Conservation (phyloP, 176 grass and related monocot species). For the Aegilops bicornis region DNA sequence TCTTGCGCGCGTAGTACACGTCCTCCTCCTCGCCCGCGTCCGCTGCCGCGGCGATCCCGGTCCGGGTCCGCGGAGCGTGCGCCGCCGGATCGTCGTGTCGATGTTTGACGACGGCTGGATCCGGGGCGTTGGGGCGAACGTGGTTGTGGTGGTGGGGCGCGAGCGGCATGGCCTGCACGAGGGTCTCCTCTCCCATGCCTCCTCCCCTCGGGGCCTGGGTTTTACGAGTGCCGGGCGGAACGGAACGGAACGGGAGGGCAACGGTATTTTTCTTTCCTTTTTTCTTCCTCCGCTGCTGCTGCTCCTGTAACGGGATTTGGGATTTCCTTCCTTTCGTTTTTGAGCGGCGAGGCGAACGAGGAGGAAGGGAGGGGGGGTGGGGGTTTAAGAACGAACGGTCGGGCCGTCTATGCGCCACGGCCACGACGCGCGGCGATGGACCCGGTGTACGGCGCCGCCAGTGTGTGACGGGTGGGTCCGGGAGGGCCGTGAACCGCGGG, state of each 20-base stretch:
- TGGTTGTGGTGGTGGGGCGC: slow-evolving; percentile 35
- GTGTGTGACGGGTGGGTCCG: not conserved
- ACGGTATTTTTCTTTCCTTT: slow-evolving; percentile 7
- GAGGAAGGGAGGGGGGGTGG: not conserved
- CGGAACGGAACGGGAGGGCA: slow-evolving; percentile 23
- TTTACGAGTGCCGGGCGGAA: slow-evolving; percentile 1
- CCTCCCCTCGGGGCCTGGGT: slow-evolving; percentile 12
- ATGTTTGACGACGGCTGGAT: not conserved
- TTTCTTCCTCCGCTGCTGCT: not conserved
- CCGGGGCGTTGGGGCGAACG: not conserved
- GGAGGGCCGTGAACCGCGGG: not conserved
- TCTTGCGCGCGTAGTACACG: slow-evolving; percentile 35
- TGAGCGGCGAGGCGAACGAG: slow-evolving; percentile 23
- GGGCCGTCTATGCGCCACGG: not conserved
- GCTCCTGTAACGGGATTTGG: slow-evolving; percentile 29
- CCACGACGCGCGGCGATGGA: slow-evolving; percentile 14
- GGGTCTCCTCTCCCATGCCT: slow-evolving; percentile 58
- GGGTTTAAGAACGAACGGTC: slow-evolving; percentile 51
- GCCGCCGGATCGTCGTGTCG: not conserved
- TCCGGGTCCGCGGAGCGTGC: no score
- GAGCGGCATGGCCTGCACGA: slow-evolving; percentile 45
- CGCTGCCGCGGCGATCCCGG: not conserved
- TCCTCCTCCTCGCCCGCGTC: not conserved
- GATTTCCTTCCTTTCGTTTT: slow-evolving; percentile 8
- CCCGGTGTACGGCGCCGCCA: not conserved